Percentiles rank a stretch among this genome's conserved stretches.
Evolutionary conservation across 176 grass and related monocot species (phyloP).

Genomic region (Stipa capillata): DNA sequence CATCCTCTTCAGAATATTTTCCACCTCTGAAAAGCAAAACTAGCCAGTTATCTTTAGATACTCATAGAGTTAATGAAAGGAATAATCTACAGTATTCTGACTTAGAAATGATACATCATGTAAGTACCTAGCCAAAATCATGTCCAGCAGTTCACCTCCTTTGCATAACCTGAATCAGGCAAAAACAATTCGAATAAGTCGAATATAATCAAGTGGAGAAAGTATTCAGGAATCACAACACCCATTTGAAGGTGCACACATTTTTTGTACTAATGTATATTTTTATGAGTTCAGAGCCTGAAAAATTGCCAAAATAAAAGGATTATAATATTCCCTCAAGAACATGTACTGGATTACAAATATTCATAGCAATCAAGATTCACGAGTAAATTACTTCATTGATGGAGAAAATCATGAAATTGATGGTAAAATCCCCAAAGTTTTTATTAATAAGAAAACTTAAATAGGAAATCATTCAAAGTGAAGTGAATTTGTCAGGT

Average conservation of each 20-base stretch:
- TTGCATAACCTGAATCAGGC: conserved; percentile 44
- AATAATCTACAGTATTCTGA: not conserved
- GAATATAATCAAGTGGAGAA: not conserved
- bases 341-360: not conserved
- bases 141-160: conserved; percentile 72
- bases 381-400: not conserved
- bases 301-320: too few relatives aligned
- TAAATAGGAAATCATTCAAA: not conserved
- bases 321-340: too few relatives aligned
- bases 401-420: not conserved
- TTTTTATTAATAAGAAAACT: not conserved
- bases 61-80: not conserved
- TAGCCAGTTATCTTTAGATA: not conserved
- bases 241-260: too few relatives aligned
- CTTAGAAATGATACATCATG: not conserved
- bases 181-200: not conserved
- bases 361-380: not conserved
- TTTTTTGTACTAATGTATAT: too few relatives aligned
- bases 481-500: not conserved
- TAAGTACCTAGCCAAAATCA: conserved; percentile 62
- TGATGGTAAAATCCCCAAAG: not conserved
- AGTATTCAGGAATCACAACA: too few relatives aligned
- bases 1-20: conserved; percentile 56
- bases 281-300: too few relatives aligned
- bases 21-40: conserved; percentile 45